Evolutionary conservation across 225 moss, liverwort and hornwort species (phyloP).

Genomic region (Climacium dendroides): DNA sequence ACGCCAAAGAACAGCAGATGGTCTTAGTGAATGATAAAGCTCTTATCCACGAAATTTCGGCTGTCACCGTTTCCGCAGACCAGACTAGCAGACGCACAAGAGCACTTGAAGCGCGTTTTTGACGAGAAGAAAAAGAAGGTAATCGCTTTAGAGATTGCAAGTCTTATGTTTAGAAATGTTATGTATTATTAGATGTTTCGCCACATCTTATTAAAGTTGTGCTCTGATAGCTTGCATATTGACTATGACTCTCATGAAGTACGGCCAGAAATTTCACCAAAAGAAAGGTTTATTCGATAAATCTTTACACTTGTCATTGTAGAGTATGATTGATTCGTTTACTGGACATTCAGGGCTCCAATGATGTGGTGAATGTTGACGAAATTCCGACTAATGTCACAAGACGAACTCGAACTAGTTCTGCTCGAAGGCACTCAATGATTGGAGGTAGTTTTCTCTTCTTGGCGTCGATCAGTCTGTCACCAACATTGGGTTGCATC

Average conservation of each 20-base stretch:
- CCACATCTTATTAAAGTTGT: not conserved
- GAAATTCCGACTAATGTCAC: not conserved
- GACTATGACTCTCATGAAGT: not conserved
- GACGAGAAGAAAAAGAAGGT: slow-evolving; percentile 32
- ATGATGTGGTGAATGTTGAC: slow-evolving; percentile 1
- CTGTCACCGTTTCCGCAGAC: slow-evolving; percentile 14
- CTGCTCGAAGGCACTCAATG: slow-evolving; percentile 25
- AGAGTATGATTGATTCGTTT: not conserved
- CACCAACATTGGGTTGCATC: not conserved
- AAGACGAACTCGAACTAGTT: slow-evolving; percentile 22
- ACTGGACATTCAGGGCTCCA: slow-evolving; percentile 6
- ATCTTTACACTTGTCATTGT: not conserved
- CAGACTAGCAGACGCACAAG: slow-evolving; percentile 27
- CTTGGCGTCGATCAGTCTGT: not conserved
- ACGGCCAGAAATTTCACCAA: not conserved
- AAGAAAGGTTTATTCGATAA: not conserved
- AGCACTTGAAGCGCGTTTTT: slow-evolving; percentile 19
- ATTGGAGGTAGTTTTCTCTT: slow-evolving; percentile 22
- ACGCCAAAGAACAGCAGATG: not conserved
- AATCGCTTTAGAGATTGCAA: not conserved
- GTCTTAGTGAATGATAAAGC: not conserved
- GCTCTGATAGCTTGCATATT: not conserved
- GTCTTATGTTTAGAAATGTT: not conserved
- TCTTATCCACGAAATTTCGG: not conserved
- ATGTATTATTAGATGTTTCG: not conserved